Evolutionary conservation across 1,139 yeast genomes (phyloP).

Genomic region (Cylindricascospora bacillispora): DNA sequence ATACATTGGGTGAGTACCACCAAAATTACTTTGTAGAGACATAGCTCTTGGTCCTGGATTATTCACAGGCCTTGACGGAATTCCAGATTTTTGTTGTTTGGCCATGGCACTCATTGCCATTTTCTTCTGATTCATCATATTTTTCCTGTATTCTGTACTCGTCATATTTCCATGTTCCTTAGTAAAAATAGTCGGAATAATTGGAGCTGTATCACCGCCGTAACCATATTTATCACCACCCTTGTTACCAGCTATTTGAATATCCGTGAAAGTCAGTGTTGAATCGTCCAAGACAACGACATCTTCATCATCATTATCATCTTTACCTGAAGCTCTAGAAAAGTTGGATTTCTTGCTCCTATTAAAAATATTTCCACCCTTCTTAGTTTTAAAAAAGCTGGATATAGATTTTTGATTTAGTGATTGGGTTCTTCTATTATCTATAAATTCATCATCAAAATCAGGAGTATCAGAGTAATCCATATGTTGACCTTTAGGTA

Average conservation of each 20-base stretch:
- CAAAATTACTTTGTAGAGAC: conserved; percentile 38
- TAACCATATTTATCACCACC: conserved; percentile 46
- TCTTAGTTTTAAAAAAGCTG: conserved; percentile 16
- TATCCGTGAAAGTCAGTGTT: conserved; percentile 48
- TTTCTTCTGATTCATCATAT: conserved; percentile 56
- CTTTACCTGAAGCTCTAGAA: background rate
- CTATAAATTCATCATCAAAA: background rate
- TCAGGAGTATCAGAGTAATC: background rate
- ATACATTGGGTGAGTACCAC: too few relatives aligned
- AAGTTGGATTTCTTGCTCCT: conserved; percentile 5
- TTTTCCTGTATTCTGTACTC: conserved; percentile 54
- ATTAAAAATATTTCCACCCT: conserved; percentile 7
- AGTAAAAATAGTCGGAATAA: conserved; percentile 49
- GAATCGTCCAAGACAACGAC: conserved; percentile 39
- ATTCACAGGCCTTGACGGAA: conserved; percentile 1
- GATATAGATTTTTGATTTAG: conserved; percentile 15
- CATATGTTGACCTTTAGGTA: conserved; percentile 3
- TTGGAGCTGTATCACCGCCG: conserved; percentile 49
- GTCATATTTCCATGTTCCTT: conserved; percentile 25
- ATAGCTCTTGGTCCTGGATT: conserved; percentile 36
- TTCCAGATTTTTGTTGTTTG: conserved; percentile 15
- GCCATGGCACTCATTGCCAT: conserved; percentile 38
- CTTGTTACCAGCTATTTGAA: conserved; percentile 47
- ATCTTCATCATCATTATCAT: conserved; percentile 32
- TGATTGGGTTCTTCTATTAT: conserved; percentile 10